Conservation (phyloP, 345 rosid species). For the sweet orange (Citrus sinensis) region DNA sequence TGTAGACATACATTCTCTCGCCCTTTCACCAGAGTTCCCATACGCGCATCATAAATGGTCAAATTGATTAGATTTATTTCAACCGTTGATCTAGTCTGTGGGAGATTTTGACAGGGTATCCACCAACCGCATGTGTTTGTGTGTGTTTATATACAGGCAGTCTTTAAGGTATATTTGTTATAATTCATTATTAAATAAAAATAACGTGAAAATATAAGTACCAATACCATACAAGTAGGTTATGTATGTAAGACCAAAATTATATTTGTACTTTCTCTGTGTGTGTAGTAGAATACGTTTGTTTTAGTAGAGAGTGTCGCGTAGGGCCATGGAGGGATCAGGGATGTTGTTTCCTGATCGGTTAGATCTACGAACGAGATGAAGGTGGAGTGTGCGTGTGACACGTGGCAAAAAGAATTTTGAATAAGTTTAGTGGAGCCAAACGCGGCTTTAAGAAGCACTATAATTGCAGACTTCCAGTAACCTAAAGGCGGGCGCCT, state of each 20-base stretch:
- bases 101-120: too few relatives aligned
- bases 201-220: neutral
- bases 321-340: neutral
- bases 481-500: constrained; percentile 9
- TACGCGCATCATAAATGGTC: neutral
- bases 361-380: neutral
- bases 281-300: neutral
- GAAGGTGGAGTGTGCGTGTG: neutral
- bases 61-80: neutral
- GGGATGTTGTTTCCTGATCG: neutral
- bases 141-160: too few relatives aligned
- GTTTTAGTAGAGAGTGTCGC: neutral
- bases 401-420: neutral
- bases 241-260: too few relatives aligned
- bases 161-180: too few relatives aligned
- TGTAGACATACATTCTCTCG: too few relatives aligned
- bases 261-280: too few relatives aligned
- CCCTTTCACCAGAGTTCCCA: neutral
- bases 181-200: neutral
- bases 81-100: neutral
- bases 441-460: neutral
- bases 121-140: too few relatives aligned
- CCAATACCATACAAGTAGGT: too few relatives aligned
- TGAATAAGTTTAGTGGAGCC: neutral
- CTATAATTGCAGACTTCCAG: neutral